Conservation (phyloP, 2,329 filamentous ascomycete species). For the Colletotrichum trifolii region DNA sequence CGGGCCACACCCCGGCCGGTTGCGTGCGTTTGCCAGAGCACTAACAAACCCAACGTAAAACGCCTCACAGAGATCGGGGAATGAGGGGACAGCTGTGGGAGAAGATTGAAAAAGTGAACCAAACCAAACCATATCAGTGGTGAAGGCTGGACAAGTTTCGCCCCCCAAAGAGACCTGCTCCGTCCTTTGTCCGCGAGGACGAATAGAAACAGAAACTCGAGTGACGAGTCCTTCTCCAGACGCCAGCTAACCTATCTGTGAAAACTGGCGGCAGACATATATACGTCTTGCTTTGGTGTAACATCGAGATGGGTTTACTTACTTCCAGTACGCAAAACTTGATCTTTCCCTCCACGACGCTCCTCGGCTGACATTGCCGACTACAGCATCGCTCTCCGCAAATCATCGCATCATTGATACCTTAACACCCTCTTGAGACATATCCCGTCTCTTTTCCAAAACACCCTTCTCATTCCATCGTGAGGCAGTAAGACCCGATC, state of each 20-base stretch:
- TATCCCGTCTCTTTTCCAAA: slow-evolving; percentile 20
- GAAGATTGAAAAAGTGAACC: not conserved
- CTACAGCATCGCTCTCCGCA: slow-evolving; percentile 18
- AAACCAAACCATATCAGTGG: no score
- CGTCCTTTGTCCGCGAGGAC: slow-evolving; percentile 8
- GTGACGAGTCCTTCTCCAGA: no score
- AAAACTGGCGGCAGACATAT: not conserved
- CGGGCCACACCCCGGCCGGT: slow-evolving; percentile 30
- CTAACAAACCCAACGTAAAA: slow-evolving; percentile 15
- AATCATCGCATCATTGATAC: slow-evolving; percentile 35
- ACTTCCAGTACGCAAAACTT: not conserved
- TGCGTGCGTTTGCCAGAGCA: slow-evolving; percentile 29
- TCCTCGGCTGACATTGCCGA: slow-evolving; percentile 18
- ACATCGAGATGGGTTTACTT: slow-evolving; percentile 20
- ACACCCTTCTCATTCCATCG: slow-evolving; percentile 13
- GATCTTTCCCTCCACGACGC: slow-evolving; percentile 3
- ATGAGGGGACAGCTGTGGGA: slow-evolving; percentile 5
- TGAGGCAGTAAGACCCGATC: no score
- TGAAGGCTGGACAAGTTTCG: no score
- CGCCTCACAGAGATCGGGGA: slow-evolving; percentile 2
- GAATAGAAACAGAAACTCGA: not conserved
- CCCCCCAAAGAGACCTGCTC: not conserved
- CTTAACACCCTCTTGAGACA: slow-evolving; percentile 26
- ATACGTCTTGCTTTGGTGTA: not conserved
- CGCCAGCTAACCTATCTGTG: no score